Evolutionary conservation across 169 alveolate genomes (phyloP), one percentile per base, ranked within the genome.

Genomic region (Babesia bovis): DNA sequence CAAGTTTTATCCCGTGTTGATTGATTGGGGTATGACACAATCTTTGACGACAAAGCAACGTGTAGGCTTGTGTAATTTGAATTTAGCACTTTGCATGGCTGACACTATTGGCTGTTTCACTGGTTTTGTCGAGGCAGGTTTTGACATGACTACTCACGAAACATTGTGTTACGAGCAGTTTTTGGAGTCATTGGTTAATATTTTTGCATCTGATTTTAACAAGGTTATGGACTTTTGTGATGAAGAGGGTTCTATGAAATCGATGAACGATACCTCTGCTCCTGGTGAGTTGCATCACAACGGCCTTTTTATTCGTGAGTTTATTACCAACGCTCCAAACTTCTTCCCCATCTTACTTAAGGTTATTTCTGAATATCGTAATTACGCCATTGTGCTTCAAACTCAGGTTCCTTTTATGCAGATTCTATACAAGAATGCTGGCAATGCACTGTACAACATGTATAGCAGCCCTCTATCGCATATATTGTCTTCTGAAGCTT

Each of bases 21-120:
- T 81, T 2, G 88, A 81, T 36, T 81, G 88, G 88, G 88, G 88
- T 1, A 59, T 70, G 57, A 61, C 84, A 6, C 68, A 75, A 35
- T n/a, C 67, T 32, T 44, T 81, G 28, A 63, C 38, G 17, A 61
- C 65, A 33, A 63, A 51, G 17, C 68, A 69, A 63, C 41, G 86
- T 23, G 9, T 78, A 28, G 82, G 77, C 25, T 30, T 78, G 47
- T 69, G 76, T 38, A 72, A 51, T 3, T 33, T 78, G 40, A 63
- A 59, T 26, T 40, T 47, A 12, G 49, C 78, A 12, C 44, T 78
- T 28, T 69, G 52, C 63, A 78, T 66, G 40, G 44, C 50, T 23
- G 86, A 78, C 23, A 36, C 73, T 17, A 57, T 78, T 13, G 86
- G 86, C 19, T 38, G 60, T 25, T n/a, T 69, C 49, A 61, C 82